These are phyloP conservation scores for Pseudogymnoascus sp. DNA, from an alignment of 2,329 filamentous ascomycete genomes.

Conservation along the genomic window DNA sequence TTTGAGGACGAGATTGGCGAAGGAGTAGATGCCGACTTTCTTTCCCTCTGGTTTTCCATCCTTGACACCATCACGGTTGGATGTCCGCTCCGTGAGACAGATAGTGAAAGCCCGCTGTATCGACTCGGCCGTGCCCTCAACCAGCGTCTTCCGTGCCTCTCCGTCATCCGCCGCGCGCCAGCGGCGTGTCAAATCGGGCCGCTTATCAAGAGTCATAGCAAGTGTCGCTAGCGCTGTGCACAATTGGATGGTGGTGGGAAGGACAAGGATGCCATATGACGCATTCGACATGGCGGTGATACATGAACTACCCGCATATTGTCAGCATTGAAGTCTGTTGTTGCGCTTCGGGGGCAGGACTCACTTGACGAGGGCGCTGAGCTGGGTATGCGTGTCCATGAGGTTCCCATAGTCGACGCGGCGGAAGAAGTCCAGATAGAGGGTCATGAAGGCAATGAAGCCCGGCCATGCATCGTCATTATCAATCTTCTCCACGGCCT, in stretches of 20 bases:
- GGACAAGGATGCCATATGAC: conserved; percentile 70
- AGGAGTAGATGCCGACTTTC: conserved; percentile 80
- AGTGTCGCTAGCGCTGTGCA: conserved; percentile 73
- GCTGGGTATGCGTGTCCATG: conserved; percentile 64
- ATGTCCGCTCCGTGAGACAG: conserved; percentile 73
- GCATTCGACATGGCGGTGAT: conserved; percentile 75
- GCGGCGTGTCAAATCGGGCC: conserved; percentile 66
- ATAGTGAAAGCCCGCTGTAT: conserved; percentile 88
- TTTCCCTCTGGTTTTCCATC: conserved; percentile 71
- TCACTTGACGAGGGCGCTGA: conserved; percentile 69
- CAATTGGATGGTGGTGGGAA: conserved; percentile 76
- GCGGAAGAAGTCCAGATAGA: conserved; percentile 74
- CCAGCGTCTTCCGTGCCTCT: conserved; percentile 67
- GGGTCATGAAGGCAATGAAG: conserved; percentile 70
- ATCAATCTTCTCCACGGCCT: conserved; percentile 54
- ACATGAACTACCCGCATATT: conserved; percentile 54
- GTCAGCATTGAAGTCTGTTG: conserved; percentile 9
- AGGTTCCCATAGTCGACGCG: conserved; percentile 73
- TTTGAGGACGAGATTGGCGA: conserved; percentile 84
- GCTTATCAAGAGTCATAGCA: conserved; percentile 75
- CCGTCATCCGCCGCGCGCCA: conserved; percentile 47
- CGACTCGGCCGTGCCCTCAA: conserved; percentile 80
- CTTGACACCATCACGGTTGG: conserved; percentile 46
- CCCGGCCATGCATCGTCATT: conserved; percentile 64
- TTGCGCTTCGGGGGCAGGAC: conserved; percentile 26